Conservation (phyloP, 805 yeast genomes). For the Candida nitratophila region DNA sequence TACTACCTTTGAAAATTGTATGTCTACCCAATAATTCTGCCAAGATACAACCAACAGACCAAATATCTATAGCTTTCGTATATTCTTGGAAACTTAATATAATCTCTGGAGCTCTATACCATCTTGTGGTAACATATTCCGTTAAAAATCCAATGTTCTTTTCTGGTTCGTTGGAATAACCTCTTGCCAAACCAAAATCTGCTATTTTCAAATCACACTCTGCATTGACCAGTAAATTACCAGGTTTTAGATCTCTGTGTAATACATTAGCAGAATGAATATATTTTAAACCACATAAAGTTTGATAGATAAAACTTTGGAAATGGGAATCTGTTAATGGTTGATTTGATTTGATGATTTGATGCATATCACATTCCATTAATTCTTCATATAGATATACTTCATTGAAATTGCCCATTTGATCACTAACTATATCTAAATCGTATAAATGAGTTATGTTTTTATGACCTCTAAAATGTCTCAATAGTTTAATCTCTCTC, state of each 20-base stretch:
- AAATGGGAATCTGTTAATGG: conserved; percentile 91
- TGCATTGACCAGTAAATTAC: conserved; percentile 86
- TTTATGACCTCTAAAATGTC: conserved; percentile 94
- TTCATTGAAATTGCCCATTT: conserved; percentile 73
- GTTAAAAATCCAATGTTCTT: conserved; percentile 92
- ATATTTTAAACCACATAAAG: conserved; percentile 86
- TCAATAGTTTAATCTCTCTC: conserved; percentile 80
- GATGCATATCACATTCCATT: conserved; percentile 99
- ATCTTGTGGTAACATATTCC: conserved; percentile 95
- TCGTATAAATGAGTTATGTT: conserved; percentile 94
- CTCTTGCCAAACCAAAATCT: conserved; percentile 94
- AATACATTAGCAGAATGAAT: conserved; percentile 94
- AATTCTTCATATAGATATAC: conserved; percentile 90
- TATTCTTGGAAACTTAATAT: conserved; percentile 92
- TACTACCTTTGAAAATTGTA: conserved; percentile 92
- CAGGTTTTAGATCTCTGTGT: conserved; percentile 93
- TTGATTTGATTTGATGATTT: conserved; percentile 89
- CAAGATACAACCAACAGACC: conserved; percentile 97
- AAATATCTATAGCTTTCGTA: conserved; percentile 92
- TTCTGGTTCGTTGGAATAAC: conserved; percentile 74
- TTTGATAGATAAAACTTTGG: conserved; percentile 89
- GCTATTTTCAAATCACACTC: conserved; percentile 95
- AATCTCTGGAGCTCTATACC: conserved; percentile 98
- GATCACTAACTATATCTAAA: conserved; percentile 78
- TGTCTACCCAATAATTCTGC: conserved; percentile 90